Base-by-base conservation (phyloP, 1,139 yeast species). In the Starmera stellimalicola region DNA sequence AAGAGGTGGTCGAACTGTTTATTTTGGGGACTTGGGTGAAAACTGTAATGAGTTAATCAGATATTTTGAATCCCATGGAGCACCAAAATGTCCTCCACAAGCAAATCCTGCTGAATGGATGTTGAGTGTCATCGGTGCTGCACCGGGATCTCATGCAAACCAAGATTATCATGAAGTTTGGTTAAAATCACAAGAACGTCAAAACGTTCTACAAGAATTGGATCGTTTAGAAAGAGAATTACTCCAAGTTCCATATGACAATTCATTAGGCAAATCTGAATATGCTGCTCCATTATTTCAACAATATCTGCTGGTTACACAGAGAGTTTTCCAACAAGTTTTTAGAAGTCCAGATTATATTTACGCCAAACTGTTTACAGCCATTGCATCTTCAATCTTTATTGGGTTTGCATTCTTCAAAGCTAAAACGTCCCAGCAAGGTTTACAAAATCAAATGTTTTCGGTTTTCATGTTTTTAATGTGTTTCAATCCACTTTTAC, bases 21-120 rank as follows among this genome's bases (percentile, higher is more conserved):
- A 77, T 54, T 77, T 75, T 52, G 85, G 85, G 29, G 81, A 76
- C 33, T 65, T 77, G 43, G 87, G 87, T 29, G 57, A 62, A 29
- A 70, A 72, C 48, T 73, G 79, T 29, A 44, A 47, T 26, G 62
- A 69, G 5, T 58, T 78, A 49, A 68, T 75, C 33, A 52, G 65
- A 40, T 77, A 77, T 53, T 77, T 77, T 51, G 83, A 77, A 51
- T 50, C 54, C 19, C 56, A 76, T 43, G 83, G 82, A 20, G 75
- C 81, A 16, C 68, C 70, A 33, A 50, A 49, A 27, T 73, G 78
- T 53, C 79, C 85, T 8, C 61, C 65, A 16, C 70, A 68, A 32
- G 85, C 82, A 10, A 80, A 80, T 48, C 91, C 88, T 8, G 88
- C 88, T 5, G 91, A 80, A 53, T 80, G 85, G 85, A 80, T 80